Evolutionary conservation across 345 rosid species (phyloP).

Genomic region (Arabidopsis suecica): DNA sequence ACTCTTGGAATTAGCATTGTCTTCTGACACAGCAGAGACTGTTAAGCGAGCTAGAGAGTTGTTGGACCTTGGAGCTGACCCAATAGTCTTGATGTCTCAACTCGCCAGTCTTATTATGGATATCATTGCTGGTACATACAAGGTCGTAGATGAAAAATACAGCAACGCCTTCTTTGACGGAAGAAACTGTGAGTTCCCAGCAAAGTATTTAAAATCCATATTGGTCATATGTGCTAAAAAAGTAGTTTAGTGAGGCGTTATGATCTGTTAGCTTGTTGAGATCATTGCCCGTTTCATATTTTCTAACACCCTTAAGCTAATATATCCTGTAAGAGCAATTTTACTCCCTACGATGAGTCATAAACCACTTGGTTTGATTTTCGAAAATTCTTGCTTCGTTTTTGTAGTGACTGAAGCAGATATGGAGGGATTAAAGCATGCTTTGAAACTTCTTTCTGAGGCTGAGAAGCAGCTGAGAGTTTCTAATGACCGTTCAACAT

Average conservation of each 20-base stretch:
- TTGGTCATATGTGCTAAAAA: neutral
- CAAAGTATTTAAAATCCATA: constrained; percentile 17
- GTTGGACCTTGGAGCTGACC: constrained; percentile 94
- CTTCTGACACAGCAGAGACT: constrained; percentile 92
- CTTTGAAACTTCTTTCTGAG: constrained; percentile 94
- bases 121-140: constrained; percentile 91
- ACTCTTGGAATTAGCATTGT: constrained; percentile 92
- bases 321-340: neutral
- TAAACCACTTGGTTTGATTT: constrained; percentile 2
- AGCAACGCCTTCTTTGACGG: constrained; percentile 61
- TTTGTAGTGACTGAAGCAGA: constrained; percentile 81
- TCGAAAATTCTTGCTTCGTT: constrained; percentile 20
- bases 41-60: constrained; percentile 94
- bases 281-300: neutral
- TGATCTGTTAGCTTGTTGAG: constrained; percentile 10
- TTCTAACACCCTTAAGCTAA: neutral
- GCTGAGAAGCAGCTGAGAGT: constrained; percentile 90
- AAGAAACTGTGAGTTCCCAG: constrained; percentile 71
- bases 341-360: neutral
- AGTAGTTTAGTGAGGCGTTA: neutral
- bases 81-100: constrained; percentile 95
- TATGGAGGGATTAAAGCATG: constrained; percentile 85
- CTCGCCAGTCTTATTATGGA: constrained; percentile 97
- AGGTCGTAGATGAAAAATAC: constrained; percentile 53
- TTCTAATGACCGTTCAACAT: constrained; percentile 91